phyloP scores from a whole-genome alignment of 495 filamentous ascomycete genomes.

The Ramalina intermedia region DNA sequence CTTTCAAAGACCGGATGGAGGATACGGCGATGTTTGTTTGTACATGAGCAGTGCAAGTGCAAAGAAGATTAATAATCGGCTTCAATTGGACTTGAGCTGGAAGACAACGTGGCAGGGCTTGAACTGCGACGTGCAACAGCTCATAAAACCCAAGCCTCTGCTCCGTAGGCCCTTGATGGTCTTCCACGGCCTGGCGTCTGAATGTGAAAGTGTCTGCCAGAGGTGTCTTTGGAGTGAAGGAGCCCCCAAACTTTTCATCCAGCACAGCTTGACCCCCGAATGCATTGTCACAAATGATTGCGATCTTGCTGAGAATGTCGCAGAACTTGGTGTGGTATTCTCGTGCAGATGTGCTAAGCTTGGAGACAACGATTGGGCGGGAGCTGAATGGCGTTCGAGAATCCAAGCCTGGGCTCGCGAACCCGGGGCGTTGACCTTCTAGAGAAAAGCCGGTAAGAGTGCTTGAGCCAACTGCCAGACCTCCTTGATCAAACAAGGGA shows the following conservation, averaged over 20 bases:
- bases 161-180: slow-evolving; percentile 56
- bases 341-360: slow-evolving; percentile 58
- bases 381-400: slow-evolving; percentile 21
- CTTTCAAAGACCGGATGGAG: slow-evolving; percentile 83
- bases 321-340: slow-evolving; percentile 83
- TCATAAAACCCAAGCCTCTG: slow-evolving; percentile 94
- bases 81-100: slow-evolving; percentile 86
- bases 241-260: slow-evolving; percentile 80
- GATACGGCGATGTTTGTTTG: slow-evolving; percentile 84
- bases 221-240: slow-evolving; percentile 77
- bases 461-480: slow-evolving; percentile 8
- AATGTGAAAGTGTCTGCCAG: slow-evolving; percentile 92
- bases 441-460: neutral
- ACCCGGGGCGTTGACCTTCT: neutral
- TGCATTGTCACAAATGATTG: slow-evolving; percentile 85
- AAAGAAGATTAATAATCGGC: slow-evolving; percentile 85
- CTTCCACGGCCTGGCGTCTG: slow-evolving; percentile 47
- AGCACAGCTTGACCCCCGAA: slow-evolving; percentile 91
- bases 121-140: slow-evolving; percentile 85
- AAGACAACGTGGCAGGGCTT: slow-evolving; percentile 83
- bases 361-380: slow-evolving; percentile 57
- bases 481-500: slow-evolving; percentile 29
- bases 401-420: neutral
- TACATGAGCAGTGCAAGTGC: slow-evolving; percentile 92
- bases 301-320: slow-evolving; percentile 89